phyloP scores from a whole-genome alignment of 805 yeast genomes.

The Ogataea chonburiensis region DNA sequence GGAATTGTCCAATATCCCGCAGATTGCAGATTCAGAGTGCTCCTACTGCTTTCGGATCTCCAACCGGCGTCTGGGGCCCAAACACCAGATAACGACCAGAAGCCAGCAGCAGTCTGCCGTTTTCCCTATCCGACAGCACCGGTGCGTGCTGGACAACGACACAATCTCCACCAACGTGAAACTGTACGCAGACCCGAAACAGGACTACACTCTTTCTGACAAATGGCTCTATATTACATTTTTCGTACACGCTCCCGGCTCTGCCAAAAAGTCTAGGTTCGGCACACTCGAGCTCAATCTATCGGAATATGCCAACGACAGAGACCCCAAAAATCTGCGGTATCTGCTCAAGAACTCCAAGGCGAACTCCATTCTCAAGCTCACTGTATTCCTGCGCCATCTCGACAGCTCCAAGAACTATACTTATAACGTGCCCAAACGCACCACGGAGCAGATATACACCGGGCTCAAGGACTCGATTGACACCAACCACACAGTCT shows the following conservation, averaged over 20 bases:
- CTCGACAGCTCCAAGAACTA: conserved; percentile 15
- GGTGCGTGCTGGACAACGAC: conserved; percentile 43
- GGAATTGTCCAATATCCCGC: conserved; percentile 84
- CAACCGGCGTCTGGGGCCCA: conserved; percentile 11
- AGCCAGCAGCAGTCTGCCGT: conserved; percentile 36
- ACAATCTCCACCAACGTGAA: conserved; percentile 34
- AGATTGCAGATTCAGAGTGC: conserved; percentile 60
- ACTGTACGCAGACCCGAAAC: conserved; percentile 40
- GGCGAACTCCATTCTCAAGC: conserved; percentile 72
- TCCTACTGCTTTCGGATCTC: conserved; percentile 43
- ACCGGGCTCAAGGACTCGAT: conserved; percentile 27
- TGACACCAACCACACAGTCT: conserved; percentile 8
- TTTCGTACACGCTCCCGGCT: conserved; percentile 29
- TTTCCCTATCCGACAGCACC: conserved; percentile 48
- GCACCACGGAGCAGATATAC: conserved; percentile 22
- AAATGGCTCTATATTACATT: conserved; percentile 44
- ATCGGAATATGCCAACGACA: conserved; percentile 64
- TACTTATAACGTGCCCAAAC: conserved; percentile 22
- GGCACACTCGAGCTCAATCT: conserved; percentile 71
- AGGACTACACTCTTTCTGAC: conserved; percentile 38
- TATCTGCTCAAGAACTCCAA: conserved; percentile 76
- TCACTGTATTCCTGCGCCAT: conserved; percentile 43
- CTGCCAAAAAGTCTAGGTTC: conserved; percentile 45
- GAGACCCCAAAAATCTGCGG: conserved; percentile 52
- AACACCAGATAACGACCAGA: conserved; percentile 7